Percentiles rank a stretch among this genome's conserved stretches.
phyloP scores from a whole-genome alignment of 1,139 yeast genomes.

The Starmera stellimalicola region DNA sequence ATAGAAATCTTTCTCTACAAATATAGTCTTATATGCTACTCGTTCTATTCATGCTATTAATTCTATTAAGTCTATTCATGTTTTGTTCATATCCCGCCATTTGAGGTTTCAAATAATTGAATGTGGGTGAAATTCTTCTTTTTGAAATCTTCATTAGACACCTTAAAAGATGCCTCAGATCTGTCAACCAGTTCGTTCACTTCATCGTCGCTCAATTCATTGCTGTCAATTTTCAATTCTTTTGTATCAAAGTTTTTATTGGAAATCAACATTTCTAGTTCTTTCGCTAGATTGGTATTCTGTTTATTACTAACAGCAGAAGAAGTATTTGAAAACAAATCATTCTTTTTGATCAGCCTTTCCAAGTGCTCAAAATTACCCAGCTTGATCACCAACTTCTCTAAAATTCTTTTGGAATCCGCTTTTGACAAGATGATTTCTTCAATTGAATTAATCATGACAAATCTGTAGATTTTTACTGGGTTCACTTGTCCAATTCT shows the following conservation, averaged over 20 bases:
- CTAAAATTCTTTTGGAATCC: slow-evolving; percentile 68
- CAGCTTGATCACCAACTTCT: slow-evolving; percentile 73
- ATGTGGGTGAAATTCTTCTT: slow-evolving; percentile 29
- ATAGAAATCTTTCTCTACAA: no score
- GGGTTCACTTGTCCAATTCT: slow-evolving; percentile 86
- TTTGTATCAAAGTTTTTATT: slow-evolving; percentile 8
- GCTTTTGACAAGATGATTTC: slow-evolving; percentile 72
- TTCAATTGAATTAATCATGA: slow-evolving; percentile 73
- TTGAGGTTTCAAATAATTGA: slow-evolving; percentile 40
- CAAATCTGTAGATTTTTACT: slow-evolving; percentile 69
- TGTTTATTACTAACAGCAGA: slow-evolving; percentile 4
- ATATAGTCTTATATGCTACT: no score
- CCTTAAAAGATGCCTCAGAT: slow-evolving; percentile 29
- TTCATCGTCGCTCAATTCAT: slow-evolving; percentile 23
- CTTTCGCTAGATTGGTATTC: slow-evolving; percentile 12
- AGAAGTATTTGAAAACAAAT: slow-evolving; percentile 3
- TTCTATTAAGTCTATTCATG: no score
- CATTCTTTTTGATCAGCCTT: slow-evolving; percentile 17
- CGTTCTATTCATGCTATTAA: no score
- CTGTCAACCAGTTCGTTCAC: slow-evolving; percentile 41
- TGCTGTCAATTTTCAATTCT: slow-evolving; percentile 5
- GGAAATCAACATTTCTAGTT: slow-evolving; percentile 11
- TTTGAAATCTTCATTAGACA: slow-evolving; percentile 11
- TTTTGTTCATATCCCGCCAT: no score
- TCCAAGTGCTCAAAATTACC: slow-evolving; percentile 63